Evolutionary conservation across 1,139 yeast species (phyloP), one percentile per base, ranked within the genome.

Genomic region (Protomyces inundatus): DNA sequence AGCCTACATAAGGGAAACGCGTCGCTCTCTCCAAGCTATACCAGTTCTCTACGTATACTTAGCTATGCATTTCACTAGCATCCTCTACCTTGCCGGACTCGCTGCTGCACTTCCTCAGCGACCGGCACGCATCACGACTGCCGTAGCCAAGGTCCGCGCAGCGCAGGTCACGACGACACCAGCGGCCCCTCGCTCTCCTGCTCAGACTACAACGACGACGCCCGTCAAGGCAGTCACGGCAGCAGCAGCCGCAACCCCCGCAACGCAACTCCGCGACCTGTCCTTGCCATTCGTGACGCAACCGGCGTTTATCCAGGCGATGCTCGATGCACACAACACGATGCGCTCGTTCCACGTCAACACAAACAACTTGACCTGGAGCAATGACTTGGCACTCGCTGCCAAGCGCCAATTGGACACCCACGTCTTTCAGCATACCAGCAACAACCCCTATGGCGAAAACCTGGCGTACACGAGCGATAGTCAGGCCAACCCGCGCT

Each of bases 371-470:
- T 76, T 88, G 66, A 67, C 80, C 1, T 88, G 95, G 95, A 80
- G 83, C 64, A 71, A 76, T 39, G 77, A 75, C 4, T 76, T 85
- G 53, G 87, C 83, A 67, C 69, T 77, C n/a, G 83, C 83, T 69
- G 93, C 95, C 57, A 84, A 84, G 74, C 73, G 75, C 62, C 84
- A 82, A 70, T 71, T 76, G 37, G 85, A 84, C 75, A 81, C 80
- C 70, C 87, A 95, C 76, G 69, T 72, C 12, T 83, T 90, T 74
- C 76, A 77, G 46, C 97, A 90, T 79, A 85, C 95, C 59, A 83
- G 91, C 50, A 85, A 85, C 58, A 88, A 88, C 65, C 71, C 75
- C 54, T 85, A 80, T 75, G 95, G 95, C 72, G 95, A 88, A 76
- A 88, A 88, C 78, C 79, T 54, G 23, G 95, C 90, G 57, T 77